Percentiles rank a stretch among this genome's conserved stretches.
phyloP scores from a whole-genome alignment of 192 early-diverging fungal species.

The Fimicolochytrium jonesii region DNA sequence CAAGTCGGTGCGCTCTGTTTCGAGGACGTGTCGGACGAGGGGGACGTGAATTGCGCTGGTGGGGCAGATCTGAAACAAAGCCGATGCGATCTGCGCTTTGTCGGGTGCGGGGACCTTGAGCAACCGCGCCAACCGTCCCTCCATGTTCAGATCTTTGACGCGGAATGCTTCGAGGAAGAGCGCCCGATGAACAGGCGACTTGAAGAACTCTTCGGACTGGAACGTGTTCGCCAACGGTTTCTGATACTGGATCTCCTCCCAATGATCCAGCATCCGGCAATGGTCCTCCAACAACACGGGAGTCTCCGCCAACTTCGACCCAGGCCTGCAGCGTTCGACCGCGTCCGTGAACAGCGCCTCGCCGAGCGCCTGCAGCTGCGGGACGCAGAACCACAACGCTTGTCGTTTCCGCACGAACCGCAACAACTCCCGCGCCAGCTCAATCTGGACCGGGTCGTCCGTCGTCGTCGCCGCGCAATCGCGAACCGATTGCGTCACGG shows the following conservation, averaged over 20 bases:
- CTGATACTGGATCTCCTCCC: neutral
- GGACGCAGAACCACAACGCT: neutral
- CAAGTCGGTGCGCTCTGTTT: neutral
- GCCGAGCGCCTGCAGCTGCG: neutral
- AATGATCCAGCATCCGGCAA: neutral
- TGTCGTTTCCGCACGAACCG: neutral
- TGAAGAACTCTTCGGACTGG: neutral
- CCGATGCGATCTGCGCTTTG: neutral
- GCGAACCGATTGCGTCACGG: neutral
- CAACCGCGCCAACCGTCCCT: neutral
- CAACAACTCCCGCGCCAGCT: neutral
- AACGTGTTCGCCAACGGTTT: neutral
- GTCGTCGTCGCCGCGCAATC: neutral
- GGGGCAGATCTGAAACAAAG: neutral
- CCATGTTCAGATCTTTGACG: neutral
- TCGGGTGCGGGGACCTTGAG: neutral
- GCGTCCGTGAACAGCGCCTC: neutral
- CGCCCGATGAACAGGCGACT: neutral
- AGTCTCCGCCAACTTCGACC: neutral
- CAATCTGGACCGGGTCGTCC: neutral
- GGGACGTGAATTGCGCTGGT: neutral
- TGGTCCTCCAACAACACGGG: neutral
- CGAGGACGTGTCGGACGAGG: neutral
- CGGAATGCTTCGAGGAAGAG: neutral
- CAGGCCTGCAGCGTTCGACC: neutral